Base-by-base conservation (phyloP, 2,329 filamentous ascomycete species). In the Chrysosporium queenslandicum region DNA sequence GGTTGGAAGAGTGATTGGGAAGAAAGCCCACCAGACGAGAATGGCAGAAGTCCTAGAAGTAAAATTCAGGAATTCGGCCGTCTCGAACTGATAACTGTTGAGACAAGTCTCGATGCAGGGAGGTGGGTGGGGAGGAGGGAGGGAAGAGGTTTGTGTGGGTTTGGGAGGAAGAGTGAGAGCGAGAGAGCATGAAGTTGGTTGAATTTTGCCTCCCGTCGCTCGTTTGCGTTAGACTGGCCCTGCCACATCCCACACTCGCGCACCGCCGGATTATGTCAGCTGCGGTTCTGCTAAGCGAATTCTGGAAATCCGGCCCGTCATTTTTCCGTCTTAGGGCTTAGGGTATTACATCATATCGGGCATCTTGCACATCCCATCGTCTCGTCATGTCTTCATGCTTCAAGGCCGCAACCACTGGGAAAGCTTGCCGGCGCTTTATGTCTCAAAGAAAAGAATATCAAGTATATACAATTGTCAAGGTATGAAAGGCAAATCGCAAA, bases 281-380 rank as follows among this genome's bases (percentile, higher is more conserved):
- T 7, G 5, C 12, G 60, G 63, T 63, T 60, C 53, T 61, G 61
- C 63, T 69, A 69, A 69, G 67, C 67, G 67, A 69, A 68, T 60
- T 55, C 53, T 57, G 37, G 50, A 41, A 49, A 20, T 9, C 23
- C 53, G 25, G 63, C 60, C 62, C 62, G 61, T 58, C 40, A 29
- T 32, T 34, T 2, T 40, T 39, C 54, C 54, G 55, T 55, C 54
- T 64, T 69, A 68, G 67, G 67, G 67, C 65, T 68, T 68, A 68
- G 66, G 66, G 66, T 67, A 68, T 39, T 46, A 36, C 49, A 43
- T 50, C 48, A 50, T 43, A 27, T 18, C 11, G 6, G 29, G 5
- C 27, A 29, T 29, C 27, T 29, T 29, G n/a, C n/a, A n/a, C n/a
- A n/a, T n/a, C n/a, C n/a, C n/a, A n/a, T n/a, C n/a, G n/a, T n/a